Conservation (phyloP, 208 protist species). For the Crithidia mellificae region DNA sequence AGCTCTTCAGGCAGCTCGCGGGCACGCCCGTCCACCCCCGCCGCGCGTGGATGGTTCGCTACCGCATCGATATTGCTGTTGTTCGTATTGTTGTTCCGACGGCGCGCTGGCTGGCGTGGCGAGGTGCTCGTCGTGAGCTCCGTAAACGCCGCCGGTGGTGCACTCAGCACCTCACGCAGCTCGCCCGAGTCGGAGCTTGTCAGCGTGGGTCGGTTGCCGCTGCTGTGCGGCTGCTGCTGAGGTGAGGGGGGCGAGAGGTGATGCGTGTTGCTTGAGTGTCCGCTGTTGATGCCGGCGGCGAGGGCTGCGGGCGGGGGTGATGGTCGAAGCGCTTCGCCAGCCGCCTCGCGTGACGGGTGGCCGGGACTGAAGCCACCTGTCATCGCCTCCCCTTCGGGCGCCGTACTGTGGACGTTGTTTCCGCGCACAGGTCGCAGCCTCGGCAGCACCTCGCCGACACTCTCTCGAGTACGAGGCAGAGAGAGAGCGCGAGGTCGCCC, state of each 20-base stretch:
- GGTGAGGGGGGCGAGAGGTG: not conserved
- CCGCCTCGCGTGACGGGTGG: not conserved
- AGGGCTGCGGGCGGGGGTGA: not conserved
- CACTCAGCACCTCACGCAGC: conserved; percentile 21
- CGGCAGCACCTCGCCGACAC: conserved; percentile 24
- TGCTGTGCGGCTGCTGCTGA: no score
- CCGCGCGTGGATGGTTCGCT: no score
- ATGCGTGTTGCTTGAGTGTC: no score
- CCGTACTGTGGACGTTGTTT: not conserved
- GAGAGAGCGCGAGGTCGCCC: conserved; percentile 23
- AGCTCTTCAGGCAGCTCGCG: not conserved
- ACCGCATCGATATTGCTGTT: not conserved
- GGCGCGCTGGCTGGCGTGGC: not conserved
- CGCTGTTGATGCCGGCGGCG: not conserved
- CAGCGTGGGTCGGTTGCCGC: not conserved
- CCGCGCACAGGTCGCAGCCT: conserved; percentile 22
- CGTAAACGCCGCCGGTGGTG: not conserved
- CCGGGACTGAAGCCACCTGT: not conserved
- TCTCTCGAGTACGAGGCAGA: conserved; percentile 23
- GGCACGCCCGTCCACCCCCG: no score
- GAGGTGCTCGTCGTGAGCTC: conserved; percentile 10
- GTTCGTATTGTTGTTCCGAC: not conserved
- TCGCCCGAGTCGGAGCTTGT: not conserved
- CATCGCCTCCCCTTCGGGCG: not conserved
- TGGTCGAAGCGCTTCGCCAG: conserved; percentile 3